phyloP scores from a whole-genome alignment of 1,139 yeast species.

The Suhomyces maxii region DNA sequence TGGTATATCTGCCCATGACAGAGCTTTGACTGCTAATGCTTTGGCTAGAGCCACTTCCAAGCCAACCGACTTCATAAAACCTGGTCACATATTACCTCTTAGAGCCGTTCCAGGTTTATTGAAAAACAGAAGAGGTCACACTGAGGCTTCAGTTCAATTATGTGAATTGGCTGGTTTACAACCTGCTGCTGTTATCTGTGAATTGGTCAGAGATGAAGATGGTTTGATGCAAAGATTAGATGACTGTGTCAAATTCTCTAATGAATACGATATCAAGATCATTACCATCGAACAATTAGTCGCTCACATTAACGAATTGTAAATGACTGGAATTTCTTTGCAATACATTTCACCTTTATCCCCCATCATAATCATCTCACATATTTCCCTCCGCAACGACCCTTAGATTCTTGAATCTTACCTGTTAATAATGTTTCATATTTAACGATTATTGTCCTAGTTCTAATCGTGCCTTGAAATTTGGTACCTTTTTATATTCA shows the following conservation, averaged over 20 bases:
- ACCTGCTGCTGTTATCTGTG: slow-evolving; percentile 93
- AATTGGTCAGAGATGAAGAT: slow-evolving; percentile 87
- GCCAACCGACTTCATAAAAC: slow-evolving; percentile 73
- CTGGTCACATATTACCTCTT: slow-evolving; percentile 92
- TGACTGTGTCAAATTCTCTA: slow-evolving; percentile 75
- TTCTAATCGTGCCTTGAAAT: too few species aligned
- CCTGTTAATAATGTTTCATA: too few species aligned
- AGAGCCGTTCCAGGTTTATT: slow-evolving; percentile 89
- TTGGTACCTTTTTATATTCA: too few species aligned
- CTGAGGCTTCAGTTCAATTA: slow-evolving; percentile 94
- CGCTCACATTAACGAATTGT: slow-evolving; percentile 21
- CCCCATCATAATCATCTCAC: too few species aligned
- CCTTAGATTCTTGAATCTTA: too few species aligned
- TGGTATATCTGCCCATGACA: slow-evolving; percentile 93
- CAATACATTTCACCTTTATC: not conserved
- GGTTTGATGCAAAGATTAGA: slow-evolving; percentile 94
- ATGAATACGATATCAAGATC: slow-evolving; percentile 62
- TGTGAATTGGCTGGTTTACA: slow-evolving; percentile 73
- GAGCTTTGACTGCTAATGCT: slow-evolving; percentile 76
- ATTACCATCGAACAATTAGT: slow-evolving; percentile 81
- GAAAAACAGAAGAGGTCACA: slow-evolving; percentile 86
- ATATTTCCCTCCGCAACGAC: too few species aligned
- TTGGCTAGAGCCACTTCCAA: slow-evolving; percentile 63
- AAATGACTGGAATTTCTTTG: not conserved
- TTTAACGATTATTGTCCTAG: too few species aligned